These are phyloP conservation scores for Aureobasidium lini DNA, from an alignment of 2,329 filamentous ascomycete species.

Conservation along the genomic window DNA sequence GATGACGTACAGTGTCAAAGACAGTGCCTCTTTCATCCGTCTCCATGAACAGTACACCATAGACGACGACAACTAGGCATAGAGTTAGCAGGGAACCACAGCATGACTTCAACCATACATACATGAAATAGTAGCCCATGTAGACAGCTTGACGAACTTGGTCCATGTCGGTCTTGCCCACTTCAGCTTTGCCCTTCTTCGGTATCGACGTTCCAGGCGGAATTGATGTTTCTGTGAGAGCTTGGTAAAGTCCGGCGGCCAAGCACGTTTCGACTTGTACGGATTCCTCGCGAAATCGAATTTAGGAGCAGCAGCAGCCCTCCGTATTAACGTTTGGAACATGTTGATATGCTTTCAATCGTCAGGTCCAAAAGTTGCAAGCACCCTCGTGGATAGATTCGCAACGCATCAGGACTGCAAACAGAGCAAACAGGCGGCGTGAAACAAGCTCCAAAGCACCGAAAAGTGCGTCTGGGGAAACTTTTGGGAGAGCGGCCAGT, in stretches of 20 bases:
- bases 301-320: constrained; percentile 28
- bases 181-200: constrained; percentile 58
- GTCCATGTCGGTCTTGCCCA: constrained; percentile 57
- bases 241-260: constrained; percentile 69
- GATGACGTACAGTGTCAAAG: constrained; percentile 10
- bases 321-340: constrained; percentile 41
- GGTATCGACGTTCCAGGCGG: constrained; percentile 70
- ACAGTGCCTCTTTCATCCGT: constrained; percentile 1
- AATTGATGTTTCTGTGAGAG: constrained; percentile 67
- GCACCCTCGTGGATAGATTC: constrained; percentile 9
- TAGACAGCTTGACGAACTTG: constrained; percentile 57
- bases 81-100: not conserved
- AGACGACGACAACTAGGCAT: constrained; percentile 11
- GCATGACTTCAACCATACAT: constrained; percentile 23
- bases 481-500: not conserved
- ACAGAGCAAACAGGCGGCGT: not conserved
- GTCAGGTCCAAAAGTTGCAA: not conserved
- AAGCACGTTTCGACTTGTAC: constrained; percentile 61
- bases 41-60: constrained; percentile 14
- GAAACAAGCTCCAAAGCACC: not conserved
- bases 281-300: constrained; percentile 43
- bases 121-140: constrained; percentile 55
- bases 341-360: constrained; percentile 25
- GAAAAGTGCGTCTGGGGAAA: constrained; percentile 7
- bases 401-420: too few species aligned